Evolutionary conservation across 129 eudicot genomes (phyloP).

Genomic region (Centella asiatica): DNA sequence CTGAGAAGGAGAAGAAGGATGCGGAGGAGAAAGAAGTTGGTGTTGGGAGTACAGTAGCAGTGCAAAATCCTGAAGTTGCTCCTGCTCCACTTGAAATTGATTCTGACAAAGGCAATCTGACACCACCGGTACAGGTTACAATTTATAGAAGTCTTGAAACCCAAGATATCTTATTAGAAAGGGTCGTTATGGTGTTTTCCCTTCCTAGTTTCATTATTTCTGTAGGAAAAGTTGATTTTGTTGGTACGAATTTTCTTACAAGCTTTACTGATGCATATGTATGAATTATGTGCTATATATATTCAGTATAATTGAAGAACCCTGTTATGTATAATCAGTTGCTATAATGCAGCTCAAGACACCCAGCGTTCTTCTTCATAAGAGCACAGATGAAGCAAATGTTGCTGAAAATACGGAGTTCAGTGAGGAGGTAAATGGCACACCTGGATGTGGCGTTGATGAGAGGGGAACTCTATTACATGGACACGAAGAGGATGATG

Average conservation of each 20-base stretch:
- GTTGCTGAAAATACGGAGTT: slow-evolving; percentile 22
- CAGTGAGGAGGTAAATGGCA: slow-evolving; percentile 40
- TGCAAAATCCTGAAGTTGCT: slow-evolving; percentile 29
- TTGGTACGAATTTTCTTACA: background rate
- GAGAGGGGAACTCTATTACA: slow-evolving; percentile 24
- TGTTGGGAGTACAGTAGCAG: slow-evolving; percentile 19
- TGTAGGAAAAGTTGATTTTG: background rate
- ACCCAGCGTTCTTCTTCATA: slow-evolving; percentile 26
- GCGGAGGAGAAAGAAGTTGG: slow-evolving; percentile 31
- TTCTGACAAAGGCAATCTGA: slow-evolving; percentile 24
- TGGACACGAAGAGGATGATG: slow-evolving; percentile 24
- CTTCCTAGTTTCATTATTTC: background rate
- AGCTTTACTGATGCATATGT: background rate
- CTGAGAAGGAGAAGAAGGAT: slow-evolving; percentile 25
- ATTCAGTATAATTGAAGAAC: background rate
- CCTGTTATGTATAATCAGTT: background rate
- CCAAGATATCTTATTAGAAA: slow-evolving; percentile 26
- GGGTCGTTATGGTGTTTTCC: slow-evolving; percentile 33
- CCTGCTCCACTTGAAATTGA: slow-evolving; percentile 19
- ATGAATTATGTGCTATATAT: background rate
- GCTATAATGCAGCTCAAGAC: slow-evolving; percentile 35
- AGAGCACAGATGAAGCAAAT: slow-evolving; percentile 22
- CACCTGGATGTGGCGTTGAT: slow-evolving; percentile 27
- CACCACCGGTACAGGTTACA: slow-evolving; percentile 32
- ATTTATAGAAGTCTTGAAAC: slow-evolving; percentile 36